Conservation (phyloP, 1,284 basidiomycete species). For the Sporisorium exsertum region DNA sequence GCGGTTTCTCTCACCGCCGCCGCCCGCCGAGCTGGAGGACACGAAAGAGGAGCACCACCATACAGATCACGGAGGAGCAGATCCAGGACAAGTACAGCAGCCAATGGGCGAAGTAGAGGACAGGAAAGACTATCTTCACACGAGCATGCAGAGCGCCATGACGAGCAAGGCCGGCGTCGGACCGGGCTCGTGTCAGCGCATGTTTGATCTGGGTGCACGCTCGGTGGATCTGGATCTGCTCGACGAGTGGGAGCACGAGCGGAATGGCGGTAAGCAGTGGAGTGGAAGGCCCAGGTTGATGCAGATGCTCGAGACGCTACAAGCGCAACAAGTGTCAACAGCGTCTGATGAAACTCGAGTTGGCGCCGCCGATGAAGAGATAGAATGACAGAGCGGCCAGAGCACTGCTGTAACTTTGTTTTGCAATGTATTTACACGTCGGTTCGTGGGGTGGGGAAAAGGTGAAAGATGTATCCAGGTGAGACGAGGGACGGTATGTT, state of each 20-base stretch:
- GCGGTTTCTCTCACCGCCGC: constrained; percentile 74
- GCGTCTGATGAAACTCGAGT: too few relatives aligned
- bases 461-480: constrained; percentile 1
- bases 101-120: neutral
- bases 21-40: constrained; percentile 65
- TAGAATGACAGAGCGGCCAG: neutral
- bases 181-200: constrained; percentile 60
- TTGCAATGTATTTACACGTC: constrained; percentile 4
- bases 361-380: neutral
- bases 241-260: constrained; percentile 78
- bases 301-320: constrained; percentile 7
- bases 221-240: constrained; percentile 81
- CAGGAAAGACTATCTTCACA: constrained; percentile 21
- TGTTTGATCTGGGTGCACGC: constrained; percentile 57
- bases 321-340: neutral
- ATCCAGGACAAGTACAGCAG: neutral
- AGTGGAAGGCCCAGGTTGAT: constrained; percentile 71
- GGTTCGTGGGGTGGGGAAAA: neutral
- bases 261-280: constrained; percentile 78
- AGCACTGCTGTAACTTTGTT: neutral
- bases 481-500: constrained; percentile 3
- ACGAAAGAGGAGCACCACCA: neutral
- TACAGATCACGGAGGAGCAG: neutral
- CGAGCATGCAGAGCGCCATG: constrained; percentile 23
- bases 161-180: constrained; percentile 41